These are phyloP conservation scores for Brasenia schreberi DNA, from an alignment of 164 flowering plant species.

Conservation along the genomic window DNA sequence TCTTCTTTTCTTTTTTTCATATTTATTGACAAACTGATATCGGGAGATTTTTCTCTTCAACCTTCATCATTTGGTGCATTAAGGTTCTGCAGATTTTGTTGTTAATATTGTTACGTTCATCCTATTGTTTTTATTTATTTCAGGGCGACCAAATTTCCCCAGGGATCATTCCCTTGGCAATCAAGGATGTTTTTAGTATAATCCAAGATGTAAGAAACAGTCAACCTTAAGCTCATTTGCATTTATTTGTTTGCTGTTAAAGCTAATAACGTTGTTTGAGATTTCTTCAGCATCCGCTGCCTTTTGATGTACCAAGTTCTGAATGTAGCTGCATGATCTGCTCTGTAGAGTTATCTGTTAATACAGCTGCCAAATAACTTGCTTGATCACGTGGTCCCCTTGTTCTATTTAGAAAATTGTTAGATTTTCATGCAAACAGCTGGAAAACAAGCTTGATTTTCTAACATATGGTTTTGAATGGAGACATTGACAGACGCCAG, in stretches of 20 bases:
- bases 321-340: too few species aligned
- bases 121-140: constrained; percentile 5
- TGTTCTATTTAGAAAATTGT: too few species aligned
- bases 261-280: background rate
- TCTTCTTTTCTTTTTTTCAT: too few species aligned
- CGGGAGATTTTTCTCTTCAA: too few species aligned
- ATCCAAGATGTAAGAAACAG: constrained; percentile 84
- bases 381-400: too few species aligned
- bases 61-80: too few species aligned
- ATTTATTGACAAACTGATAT: too few species aligned
- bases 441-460: too few species aligned
- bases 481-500: constrained; percentile 66
- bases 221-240: background rate
- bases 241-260: background rate
- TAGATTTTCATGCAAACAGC: too few species aligned
- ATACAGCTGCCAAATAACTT: too few species aligned
- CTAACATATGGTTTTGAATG: background rate
- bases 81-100: background rate
- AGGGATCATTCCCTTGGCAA: constrained; percentile 90
- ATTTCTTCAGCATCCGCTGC: background rate
- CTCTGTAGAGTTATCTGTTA: too few species aligned
- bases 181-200: constrained; percentile 96
- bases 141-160: constrained; percentile 96
- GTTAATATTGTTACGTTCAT: background rate
- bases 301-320: too few species aligned